Evolutionary conservation across 1,284 basidiomycete species (phyloP).

Genomic region (Tylopilus sp.): DNA sequence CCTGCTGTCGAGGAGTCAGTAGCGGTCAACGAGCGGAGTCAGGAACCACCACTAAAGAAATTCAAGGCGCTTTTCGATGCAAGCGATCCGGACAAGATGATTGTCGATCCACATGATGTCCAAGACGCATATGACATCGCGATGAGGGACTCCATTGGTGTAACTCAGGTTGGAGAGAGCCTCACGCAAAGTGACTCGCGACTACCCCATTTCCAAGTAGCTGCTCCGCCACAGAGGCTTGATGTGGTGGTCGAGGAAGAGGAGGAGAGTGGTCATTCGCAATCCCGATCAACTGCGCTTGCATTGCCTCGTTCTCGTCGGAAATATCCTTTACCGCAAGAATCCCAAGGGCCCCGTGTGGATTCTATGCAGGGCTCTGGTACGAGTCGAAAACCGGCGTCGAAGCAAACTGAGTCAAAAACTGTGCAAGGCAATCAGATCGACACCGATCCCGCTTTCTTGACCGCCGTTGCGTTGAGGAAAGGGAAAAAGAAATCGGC

Average conservation of each 20-base stretch:
- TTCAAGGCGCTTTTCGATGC: conserved; percentile 69
- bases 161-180: conserved; percentile 21
- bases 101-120: conserved; percentile 13
- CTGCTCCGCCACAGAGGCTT: conserved; percentile 26
- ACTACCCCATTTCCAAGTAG: conserved; percentile 5
- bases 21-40: conserved; percentile 22
- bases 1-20: conserved; percentile 13
- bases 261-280: conserved; percentile 38
- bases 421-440: conserved; percentile 13
- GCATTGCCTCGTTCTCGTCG: conserved; percentile 1
- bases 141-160: conserved; percentile 8
- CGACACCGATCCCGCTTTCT: conserved; percentile 65
- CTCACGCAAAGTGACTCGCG: conserved; percentile 38
- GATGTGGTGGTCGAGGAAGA: conserved; percentile 50
- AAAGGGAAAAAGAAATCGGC: conserved; percentile 68
- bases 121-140: conserved; percentile 15
- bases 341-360: neutral
- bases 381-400: neutral
- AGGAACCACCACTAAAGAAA: conserved; percentile 61
- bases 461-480: conserved; percentile 69
- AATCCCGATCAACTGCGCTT: conserved; percentile 1
- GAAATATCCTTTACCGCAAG: conserved; percentile 1
- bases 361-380: neutral
- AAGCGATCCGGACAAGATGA: conserved; percentile 49
- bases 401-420: conserved; percentile 11